Base-by-base conservation (phyloP, 768 basidiomycete genomes). In the Exsudoporus frostii region DNA sequence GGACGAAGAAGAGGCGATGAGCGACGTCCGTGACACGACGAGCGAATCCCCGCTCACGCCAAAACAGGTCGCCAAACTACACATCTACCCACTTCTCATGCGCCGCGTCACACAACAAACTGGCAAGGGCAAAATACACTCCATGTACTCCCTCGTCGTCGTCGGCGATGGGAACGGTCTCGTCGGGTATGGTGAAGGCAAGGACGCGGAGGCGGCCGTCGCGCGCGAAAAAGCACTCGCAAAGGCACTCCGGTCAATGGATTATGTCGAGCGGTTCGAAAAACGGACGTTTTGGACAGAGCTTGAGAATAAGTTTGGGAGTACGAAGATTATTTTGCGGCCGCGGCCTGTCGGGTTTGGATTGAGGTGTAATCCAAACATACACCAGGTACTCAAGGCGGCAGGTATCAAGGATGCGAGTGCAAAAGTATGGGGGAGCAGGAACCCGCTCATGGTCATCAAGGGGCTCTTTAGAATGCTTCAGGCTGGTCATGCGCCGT, bases 371-470 rank as follows among this genome's bases (percentile, higher is more conserved):
- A 92, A 95, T 63, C 94, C 92, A 1, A 82, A 85, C 64, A 73
- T 99, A 48, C 94, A 99, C 70, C 83, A 86, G 64, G 80, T 99
- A 38, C 79, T 95, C 64, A 90, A 91, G 59, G 93, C 94, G 0
- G 95, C 94, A 1, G 97, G 96, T 11, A 90, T 99, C 73, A 89
- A 92, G 69, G 96, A 99, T 72, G 79, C 90, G 39, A 93, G 90
- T 60, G 96, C 91, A 29, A 98, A 97, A 72, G 90, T 98, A 19
- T 90, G 91, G 84, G 94, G 96, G 15, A 94, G 90, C 64, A 77
- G 90, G 58, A 98, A 96, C 71, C 83, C 80, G 34, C 57, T 70
- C 37, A 70, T 68, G 69, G 91, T 96, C 38, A 83, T 95, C 75
- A 96, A 97, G 74, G 84, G 87, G 24, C 77, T 84, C 15, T 80